Conservation (phyloP, 345 rosid genomes). For the Gynandropsis gynandra region DNA sequence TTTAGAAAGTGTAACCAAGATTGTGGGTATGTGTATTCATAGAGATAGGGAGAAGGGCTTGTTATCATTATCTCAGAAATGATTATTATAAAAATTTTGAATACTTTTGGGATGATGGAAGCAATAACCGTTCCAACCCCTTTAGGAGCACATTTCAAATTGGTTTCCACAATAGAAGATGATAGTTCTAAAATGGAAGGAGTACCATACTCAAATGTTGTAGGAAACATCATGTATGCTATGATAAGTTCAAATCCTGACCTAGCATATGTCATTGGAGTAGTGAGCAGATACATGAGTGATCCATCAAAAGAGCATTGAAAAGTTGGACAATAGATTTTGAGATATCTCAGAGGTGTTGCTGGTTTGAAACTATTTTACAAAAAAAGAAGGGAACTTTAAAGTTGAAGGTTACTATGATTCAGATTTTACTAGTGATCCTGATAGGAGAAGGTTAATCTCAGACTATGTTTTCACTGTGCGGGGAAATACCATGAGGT, state of each 20-base stretch:
- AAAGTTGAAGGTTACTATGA: not conserved
- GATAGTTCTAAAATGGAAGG: not conserved
- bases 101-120: not conserved
- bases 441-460: not conserved
- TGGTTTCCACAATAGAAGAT: not conserved
- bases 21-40: not conserved
- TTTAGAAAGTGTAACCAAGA: too few species aligned
- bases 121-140: not conserved
- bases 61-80: not conserved
- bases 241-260: not conserved
- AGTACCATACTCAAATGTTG: too few species aligned
- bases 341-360: not conserved
- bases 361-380: not conserved
- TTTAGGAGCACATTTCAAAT: not conserved
- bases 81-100: not conserved
- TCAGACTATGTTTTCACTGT: not conserved
- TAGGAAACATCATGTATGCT: too few species aligned
- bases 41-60: not conserved
- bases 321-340: not conserved
- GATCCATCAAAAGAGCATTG: too few species aligned
- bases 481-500: not conserved
- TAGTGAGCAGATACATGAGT: not conserved
- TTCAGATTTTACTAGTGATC: not conserved
- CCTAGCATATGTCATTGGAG: not conserved
- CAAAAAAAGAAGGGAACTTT: not conserved